Base-by-base conservation (phyloP, 164 flowering plant genomes). In the Vitis rupestris region DNA sequence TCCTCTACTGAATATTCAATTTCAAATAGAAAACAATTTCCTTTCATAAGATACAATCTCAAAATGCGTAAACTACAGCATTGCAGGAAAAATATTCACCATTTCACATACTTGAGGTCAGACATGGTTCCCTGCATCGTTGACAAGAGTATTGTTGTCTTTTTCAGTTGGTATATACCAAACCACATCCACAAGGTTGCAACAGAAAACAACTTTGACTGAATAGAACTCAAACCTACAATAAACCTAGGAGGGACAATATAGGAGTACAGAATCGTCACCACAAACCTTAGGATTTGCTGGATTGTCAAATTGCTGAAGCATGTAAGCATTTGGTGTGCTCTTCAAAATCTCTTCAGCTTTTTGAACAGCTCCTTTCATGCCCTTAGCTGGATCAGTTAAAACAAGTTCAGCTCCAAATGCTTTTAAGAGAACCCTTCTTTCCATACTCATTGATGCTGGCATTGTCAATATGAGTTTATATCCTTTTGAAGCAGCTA, bases 401-500 rank as follows among this genome's bases (percentile, higher is more conserved):
- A 93, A 76, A 63, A 93, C 83, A 54, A 93, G 86, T 72, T 90
- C 94, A 56, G 98, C 97, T 69, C 98, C 98, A 86, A 93, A 90
- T 69, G 98, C 98, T 76, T 85, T 90, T 8, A 93, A 59, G 74
- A 90, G 84, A 50, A 90, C 94, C 71, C 98, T 83, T 79, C 97
- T 88, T 80, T 93, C 98, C 78, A 93, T 65, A 72, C 97, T 90
- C 94, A 90, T 93, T 61, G 94, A 90, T 52, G 96, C 90, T 48
- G 98, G 98, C 98, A 93, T 93, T 30, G 98, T 90, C 74, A 93
- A 76, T 59, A 89, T 90, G 64, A 93, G 89, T 73, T 75, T 88
- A 75, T 93, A 93, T 64, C 98, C 94, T 80, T 72, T 90, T 68
- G 93, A 76, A 71, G 96, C 96, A 73, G 98, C 98, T 60, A 93